Conservation (phyloP, 768 basidiomycete species). For the Collybia sordida region DNA sequence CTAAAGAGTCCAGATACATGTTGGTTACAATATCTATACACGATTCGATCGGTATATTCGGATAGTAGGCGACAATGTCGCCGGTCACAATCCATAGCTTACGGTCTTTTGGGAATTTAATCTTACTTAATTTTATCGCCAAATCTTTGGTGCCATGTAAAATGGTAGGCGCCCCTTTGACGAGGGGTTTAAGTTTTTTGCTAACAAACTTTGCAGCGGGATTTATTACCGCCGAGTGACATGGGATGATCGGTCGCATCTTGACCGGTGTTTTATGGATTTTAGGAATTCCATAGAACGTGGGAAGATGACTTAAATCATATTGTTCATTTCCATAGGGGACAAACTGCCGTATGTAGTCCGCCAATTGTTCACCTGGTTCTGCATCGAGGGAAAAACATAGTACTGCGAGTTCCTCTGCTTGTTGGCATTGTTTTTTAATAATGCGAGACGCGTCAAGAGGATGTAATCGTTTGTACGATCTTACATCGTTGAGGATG, state of each 20-base stretch:
- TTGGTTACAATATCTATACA: conserved; percentile 18
- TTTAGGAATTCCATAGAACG: conserved; percentile 28
- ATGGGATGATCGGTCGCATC: conserved; percentile 30
- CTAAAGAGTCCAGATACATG: conserved; percentile 13
- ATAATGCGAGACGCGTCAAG: too few relatives aligned
- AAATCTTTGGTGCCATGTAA: conserved; percentile 31
- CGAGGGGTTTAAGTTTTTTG: conserved; percentile 30
- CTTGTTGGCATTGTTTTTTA: too few relatives aligned
- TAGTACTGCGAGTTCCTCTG: too few relatives aligned
- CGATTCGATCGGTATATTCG: conserved; percentile 20
- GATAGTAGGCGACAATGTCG: conserved; percentile 33
- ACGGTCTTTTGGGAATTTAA: background rate
- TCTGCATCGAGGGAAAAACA: background rate
- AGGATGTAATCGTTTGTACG: conserved; percentile 5
- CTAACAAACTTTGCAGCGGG: conserved; percentile 28
- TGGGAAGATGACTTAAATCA: background rate
- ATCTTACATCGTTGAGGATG: conserved; percentile 3
- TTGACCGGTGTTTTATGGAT: conserved; percentile 30
- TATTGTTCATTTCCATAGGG: conserved; percentile 1
- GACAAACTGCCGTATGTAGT: conserved; percentile 9
- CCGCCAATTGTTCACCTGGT: conserved; percentile 8
- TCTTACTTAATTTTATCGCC: conserved; percentile 28
- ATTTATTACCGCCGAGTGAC: conserved; percentile 24
- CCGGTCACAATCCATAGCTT: conserved; percentile 25
- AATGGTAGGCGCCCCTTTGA: conserved; percentile 23